Evolutionary conservation across 495 filamentous ascomycete species (phyloP).

Genomic region (Poronia punctata): DNA sequence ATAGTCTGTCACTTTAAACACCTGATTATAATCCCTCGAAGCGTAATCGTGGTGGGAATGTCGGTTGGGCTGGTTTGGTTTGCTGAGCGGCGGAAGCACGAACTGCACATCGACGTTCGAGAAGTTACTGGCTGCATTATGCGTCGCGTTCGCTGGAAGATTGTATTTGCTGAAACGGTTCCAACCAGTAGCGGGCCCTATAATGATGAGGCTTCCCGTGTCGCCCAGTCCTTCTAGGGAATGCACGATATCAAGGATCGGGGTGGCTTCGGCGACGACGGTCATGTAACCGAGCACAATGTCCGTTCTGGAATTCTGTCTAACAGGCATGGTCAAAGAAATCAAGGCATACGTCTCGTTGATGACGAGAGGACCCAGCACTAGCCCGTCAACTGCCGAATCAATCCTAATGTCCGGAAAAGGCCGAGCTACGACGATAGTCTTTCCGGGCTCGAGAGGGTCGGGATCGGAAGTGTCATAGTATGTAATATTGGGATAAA

Average conservation of each 20-base stretch:
- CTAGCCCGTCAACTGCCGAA: constrained; percentile 40
- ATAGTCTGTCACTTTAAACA: constrained; percentile 54
- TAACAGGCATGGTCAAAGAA: constrained; percentile 71
- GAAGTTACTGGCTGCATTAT: constrained; percentile 29
- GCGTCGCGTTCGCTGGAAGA: constrained; percentile 28
- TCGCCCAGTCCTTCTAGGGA: constrained; percentile 61
- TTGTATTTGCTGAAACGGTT: constrained; percentile 52
- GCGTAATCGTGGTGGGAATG: constrained; percentile 40
- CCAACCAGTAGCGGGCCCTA: constrained; percentile 55
- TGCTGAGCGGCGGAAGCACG: constrained; percentile 36
- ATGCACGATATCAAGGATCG: constrained; percentile 49
- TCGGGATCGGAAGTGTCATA: constrained; percentile 31
- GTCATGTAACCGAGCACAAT: constrained; percentile 73
- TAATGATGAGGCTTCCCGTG: constrained; percentile 58
- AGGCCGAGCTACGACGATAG: constrained; percentile 30
- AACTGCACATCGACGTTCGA: constrained; percentile 34
- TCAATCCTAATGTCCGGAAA: constrained; percentile 50
- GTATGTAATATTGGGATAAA: constrained; percentile 74
- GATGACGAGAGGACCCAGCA: constrained; percentile 61
- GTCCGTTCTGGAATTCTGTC: constrained; percentile 49
- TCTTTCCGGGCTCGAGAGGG: constrained; percentile 28
- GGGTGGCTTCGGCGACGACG: constrained; percentile 54
- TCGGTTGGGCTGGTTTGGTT: constrained; percentile 31
- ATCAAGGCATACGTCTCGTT: constrained; percentile 67
- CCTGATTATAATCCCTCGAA: constrained; percentile 31